phyloP scores from a whole-genome alignment of 176 grass and related monocot genomes.

The Cymbopogon citratus region DNA sequence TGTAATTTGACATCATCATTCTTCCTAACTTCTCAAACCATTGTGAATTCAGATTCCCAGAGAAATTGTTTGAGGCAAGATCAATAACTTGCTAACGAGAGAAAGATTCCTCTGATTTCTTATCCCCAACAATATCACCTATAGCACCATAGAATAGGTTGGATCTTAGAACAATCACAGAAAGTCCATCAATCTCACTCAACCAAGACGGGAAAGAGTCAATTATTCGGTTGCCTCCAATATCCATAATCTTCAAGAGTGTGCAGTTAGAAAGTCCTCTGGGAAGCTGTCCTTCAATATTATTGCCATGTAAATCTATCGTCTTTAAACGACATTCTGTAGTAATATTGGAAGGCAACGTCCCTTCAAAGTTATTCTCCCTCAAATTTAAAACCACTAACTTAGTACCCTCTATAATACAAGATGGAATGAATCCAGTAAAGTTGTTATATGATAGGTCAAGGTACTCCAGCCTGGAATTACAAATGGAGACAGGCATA shows the following conservation, averaged over 20 bases:
- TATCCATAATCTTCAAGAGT: too few species aligned
- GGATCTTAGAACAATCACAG: too few species aligned
- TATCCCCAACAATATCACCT: not conserved
- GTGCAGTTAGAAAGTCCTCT: too few species aligned
- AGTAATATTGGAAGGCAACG: not conserved
- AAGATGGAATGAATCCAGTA: not conserved
- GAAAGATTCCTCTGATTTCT: not conserved
- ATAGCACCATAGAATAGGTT: too few species aligned
- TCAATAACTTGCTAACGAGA: slow-evolving; percentile 29
- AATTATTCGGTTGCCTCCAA: too few species aligned
- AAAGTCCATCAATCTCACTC: too few species aligned
- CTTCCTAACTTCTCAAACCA: not conserved
- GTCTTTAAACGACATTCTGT: too few species aligned
- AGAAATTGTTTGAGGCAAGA: slow-evolving; percentile 6
- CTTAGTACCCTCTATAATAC: not conserved
- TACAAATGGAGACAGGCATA: slow-evolving; percentile 8
- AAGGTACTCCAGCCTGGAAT: not conserved
- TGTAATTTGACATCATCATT: too few species aligned
- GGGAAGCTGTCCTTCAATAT: too few species aligned
- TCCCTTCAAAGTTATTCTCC: slow-evolving; percentile 25
- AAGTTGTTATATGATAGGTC: slow-evolving; percentile 38
- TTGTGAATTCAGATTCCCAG: not conserved
- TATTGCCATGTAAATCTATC: too few species aligned
- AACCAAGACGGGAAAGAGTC: too few species aligned
- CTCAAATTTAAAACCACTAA: not conserved